Evolutionary conservation across 1,284 basidiomycete genomes (phyloP).

Genomic region (Marasmius fiardii): DNA sequence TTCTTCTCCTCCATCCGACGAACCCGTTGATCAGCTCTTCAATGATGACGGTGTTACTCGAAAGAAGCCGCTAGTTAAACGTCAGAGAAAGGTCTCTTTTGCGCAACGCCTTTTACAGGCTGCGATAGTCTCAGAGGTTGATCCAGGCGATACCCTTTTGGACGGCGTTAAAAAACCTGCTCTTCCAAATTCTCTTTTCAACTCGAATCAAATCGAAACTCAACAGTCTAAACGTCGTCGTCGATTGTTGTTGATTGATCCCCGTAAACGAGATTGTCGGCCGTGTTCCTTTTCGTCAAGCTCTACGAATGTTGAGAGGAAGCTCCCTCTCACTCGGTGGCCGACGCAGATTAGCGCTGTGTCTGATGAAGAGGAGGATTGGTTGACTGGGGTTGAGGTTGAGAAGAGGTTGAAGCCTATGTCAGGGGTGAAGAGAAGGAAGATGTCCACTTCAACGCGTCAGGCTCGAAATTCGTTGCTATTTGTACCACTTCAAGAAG

Average conservation of each 20-base stretch:
- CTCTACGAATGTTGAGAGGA: background rate
- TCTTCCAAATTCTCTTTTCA: background rate
- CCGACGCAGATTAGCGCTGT: background rate
- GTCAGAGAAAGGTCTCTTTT: background rate
- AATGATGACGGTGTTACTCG: background rate
- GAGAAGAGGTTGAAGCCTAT: background rate
- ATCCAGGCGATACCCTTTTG: background rate
- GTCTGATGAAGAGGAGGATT: background rate
- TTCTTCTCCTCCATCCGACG: background rate
- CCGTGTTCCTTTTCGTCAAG: background rate
- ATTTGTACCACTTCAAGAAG: slow-evolving; percentile 1
- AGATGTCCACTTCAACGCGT: background rate
- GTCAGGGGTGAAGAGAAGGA: background rate
- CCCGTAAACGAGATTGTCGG: background rate
- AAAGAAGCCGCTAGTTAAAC: background rate
- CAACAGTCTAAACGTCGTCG: background rate
- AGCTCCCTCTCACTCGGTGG: background rate
- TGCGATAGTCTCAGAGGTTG: background rate
- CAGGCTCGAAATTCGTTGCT: background rate
- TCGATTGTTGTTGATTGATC: background rate
- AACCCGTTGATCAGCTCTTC: slow-evolving; percentile 1
- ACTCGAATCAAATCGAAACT: background rate
- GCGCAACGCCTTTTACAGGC: background rate
- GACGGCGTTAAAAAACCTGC: background rate
- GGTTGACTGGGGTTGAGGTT: background rate